Conservation (phyloP, 768 basidiomycete species). For the Pholiota conissans region DNA sequence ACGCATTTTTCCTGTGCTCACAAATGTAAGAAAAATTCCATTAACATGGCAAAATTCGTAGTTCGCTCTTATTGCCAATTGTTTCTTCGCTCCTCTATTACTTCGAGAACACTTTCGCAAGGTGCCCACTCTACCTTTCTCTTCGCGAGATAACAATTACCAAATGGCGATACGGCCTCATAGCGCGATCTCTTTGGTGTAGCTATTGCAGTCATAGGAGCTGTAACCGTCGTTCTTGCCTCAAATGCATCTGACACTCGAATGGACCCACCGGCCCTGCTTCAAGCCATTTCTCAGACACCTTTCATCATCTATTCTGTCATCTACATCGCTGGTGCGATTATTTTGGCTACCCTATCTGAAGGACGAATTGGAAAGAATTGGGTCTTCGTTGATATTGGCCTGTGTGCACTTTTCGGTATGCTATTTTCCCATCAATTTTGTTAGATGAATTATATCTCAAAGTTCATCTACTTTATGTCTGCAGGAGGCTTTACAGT, state of each 20-base stretch:
- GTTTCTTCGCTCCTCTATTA: slow-evolving; percentile 87
- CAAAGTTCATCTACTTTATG: background rate
- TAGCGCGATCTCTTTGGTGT: slow-evolving; percentile 83
- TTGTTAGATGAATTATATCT: background rate
- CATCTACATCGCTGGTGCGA: slow-evolving; percentile 56
- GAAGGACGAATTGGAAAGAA: slow-evolving; percentile 59
- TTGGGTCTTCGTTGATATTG: slow-evolving; percentile 84
- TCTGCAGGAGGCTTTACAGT: slow-evolving; percentile 98
- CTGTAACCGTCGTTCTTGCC: slow-evolving; percentile 88
- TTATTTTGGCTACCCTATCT: slow-evolving; percentile 66
- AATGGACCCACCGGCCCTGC: slow-evolving; percentile 65
- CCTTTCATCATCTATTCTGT: slow-evolving; percentile 77
- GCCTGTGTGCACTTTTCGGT: slow-evolving; percentile 86
- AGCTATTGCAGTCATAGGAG: slow-evolving; percentile 79
- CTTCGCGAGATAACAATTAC: background rate
- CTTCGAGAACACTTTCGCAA: slow-evolving; percentile 81
- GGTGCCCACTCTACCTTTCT: slow-evolving; percentile 35
- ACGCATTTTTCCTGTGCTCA: slow-evolving; percentile 26
- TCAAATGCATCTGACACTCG: slow-evolving; percentile 70
- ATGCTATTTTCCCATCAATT: slow-evolving; percentile 9
- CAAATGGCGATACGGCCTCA: slow-evolving; percentile 13
- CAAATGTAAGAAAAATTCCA: slow-evolving; percentile 1
- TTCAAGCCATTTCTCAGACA: slow-evolving; percentile 66
- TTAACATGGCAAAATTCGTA: slow-evolving; percentile 25
- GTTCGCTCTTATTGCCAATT: slow-evolving; percentile 95